Evolutionary conservation across 1,284 basidiomycete species (phyloP).

Genomic region (Boletellus dicymbophilus): DNA sequence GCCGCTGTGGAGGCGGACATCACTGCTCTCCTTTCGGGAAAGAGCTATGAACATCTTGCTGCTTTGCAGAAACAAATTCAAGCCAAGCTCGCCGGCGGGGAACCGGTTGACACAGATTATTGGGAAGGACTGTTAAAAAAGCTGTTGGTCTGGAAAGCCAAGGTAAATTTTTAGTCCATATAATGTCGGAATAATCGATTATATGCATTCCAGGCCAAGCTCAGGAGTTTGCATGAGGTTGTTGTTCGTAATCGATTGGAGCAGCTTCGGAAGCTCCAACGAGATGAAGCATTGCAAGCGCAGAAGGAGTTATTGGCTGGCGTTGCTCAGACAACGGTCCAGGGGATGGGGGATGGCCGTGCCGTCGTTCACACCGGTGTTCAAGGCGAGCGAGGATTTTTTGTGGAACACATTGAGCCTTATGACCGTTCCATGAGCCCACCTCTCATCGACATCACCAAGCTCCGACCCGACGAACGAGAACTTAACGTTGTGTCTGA

Average conservation of each 20-base stretch:
- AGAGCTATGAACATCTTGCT: conserved; percentile 82
- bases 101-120: conserved; percentile 97
- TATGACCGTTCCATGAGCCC: conserved; percentile 89
- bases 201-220: conserved; percentile 65
- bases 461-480: conserved; percentile 74
- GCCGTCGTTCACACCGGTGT: conserved; percentile 35
- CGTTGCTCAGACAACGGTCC: conserved; percentile 58
- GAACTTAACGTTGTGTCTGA: conserved; percentile 76
- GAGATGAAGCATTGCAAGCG: conserved; percentile 91
- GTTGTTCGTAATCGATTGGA: conserved; percentile 96
- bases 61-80: conserved; percentile 87
- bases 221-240: conserved; percentile 92
- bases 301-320: conserved; percentile 90
- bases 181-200: conserved; percentile 1
- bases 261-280: conserved; percentile 91
- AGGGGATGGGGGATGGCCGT: conserved; percentile 38
- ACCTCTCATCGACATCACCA: conserved; percentile 65
- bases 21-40: conserved; percentile 71
- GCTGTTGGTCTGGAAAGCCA: conserved; percentile 98
- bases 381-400: conserved; percentile 42
- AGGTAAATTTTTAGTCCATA: conserved; percentile 47
- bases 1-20: conserved; percentile 84
- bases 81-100: conserved; percentile 86
- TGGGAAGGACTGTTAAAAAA: conserved; percentile 95
- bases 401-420: conserved; percentile 65